Percentiles rank a stretch among this genome's conserved stretches.
These are phyloP conservation scores for Phytophthora sp. DNA, from an alignment of 352 stramenopile genomes.

Conservation along the genomic window DNA sequence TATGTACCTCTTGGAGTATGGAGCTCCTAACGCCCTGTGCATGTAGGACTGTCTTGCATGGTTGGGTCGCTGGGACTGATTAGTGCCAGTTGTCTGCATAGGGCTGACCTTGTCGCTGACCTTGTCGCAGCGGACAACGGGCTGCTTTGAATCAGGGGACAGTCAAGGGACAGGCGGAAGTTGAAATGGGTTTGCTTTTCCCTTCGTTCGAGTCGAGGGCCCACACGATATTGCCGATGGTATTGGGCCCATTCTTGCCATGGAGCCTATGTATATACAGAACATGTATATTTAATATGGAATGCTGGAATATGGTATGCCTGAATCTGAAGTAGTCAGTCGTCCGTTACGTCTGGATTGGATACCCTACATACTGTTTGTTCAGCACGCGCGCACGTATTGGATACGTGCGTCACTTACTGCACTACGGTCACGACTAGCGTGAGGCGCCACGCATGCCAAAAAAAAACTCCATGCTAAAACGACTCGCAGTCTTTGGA, in stretches of 20 bases:
- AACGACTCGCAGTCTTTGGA: not conserved
- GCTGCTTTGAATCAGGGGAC: not conserved
- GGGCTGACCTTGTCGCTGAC: slow-evolving; percentile 7
- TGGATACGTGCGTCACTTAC: slow-evolving; percentile 1
- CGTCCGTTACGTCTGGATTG: not conserved
- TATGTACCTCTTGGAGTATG: not conserved
- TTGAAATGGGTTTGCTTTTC: slow-evolving; percentile 7
- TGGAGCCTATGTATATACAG: not conserved
- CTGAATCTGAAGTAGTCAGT: slow-evolving; percentile 7
- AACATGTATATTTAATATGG: too few relatives aligned
- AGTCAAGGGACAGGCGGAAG: slow-evolving; percentile 17
- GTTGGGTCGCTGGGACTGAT: not conserved
- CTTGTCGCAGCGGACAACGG: too few relatives aligned
- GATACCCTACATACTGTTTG: not conserved
- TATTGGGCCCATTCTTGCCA: too few relatives aligned
- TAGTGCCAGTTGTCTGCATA: slow-evolving; percentile 18
- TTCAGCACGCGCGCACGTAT: not conserved
- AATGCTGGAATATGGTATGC: too few relatives aligned
- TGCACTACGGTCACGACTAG: not conserved
- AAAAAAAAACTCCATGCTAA: not conserved
- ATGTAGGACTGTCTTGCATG: not conserved
- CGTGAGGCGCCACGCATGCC: not conserved
- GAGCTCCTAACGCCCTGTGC: not conserved
- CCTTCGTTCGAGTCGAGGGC: too few relatives aligned
- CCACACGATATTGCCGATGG: too few relatives aligned